Percentiles rank a stretch among this genome's conserved stretches.
phyloP scores from a whole-genome alignment of 306 rosid species.

The Pterocarpus macrocarpus region DNA sequence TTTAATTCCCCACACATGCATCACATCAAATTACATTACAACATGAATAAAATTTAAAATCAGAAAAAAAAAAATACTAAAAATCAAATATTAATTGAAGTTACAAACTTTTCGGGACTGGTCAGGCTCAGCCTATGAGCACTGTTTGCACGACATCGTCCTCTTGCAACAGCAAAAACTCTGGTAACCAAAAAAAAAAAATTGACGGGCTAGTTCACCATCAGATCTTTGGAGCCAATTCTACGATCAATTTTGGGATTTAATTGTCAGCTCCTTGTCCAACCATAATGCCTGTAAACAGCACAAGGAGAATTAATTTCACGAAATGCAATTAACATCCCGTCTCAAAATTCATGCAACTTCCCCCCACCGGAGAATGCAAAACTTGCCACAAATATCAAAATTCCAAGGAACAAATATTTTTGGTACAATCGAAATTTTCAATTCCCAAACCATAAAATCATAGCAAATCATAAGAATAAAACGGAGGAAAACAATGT shows the following conservation, averaged over 20 bases:
- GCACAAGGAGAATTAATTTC: neutral
- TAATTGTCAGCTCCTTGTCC: neutral
- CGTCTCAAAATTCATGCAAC: neutral
- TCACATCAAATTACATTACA: neutral
- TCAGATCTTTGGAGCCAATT: slow-evolving; percentile 6
- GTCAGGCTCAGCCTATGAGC: neutral
- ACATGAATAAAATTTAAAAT: neutral
- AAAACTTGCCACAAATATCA: slow-evolving; percentile 27
- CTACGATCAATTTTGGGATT: neutral
- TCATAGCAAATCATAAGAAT: slow-evolving; percentile 11
- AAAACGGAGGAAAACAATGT: neutral
- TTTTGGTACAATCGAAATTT: neutral
- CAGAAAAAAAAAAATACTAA: neutral
- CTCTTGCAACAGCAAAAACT: slow-evolving; percentile 29
- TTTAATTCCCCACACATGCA: neutral
- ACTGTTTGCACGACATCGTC: slow-evolving; percentile 46
- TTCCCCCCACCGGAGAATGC: slow-evolving; percentile 26
- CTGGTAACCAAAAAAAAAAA: neutral
- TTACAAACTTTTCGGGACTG: slow-evolving; percentile 13
- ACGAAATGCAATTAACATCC: neutral
- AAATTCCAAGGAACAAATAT: neutral
- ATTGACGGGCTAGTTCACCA: neutral
- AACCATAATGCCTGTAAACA: neutral
- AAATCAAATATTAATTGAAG: neutral
- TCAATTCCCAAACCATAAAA: slow-evolving; percentile 27